Conservation (phyloP, 139 green algal species). For the Haematococcus lacustris region DNA sequence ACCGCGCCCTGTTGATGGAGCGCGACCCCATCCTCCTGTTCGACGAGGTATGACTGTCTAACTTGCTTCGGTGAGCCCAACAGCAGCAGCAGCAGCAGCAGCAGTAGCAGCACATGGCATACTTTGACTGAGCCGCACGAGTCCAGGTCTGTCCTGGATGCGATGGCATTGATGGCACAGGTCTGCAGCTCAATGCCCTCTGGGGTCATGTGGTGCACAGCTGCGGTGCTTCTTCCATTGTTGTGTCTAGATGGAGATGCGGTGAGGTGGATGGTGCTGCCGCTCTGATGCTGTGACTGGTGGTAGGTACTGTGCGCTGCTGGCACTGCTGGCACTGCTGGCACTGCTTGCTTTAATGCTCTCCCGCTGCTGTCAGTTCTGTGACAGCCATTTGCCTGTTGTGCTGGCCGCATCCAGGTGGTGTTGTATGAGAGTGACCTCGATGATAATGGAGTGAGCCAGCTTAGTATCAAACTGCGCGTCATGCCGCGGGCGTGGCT, state of each 20-base stretch:
- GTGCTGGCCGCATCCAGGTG: slow-evolving; percentile 24
- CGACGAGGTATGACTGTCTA: slow-evolving; percentile 56
- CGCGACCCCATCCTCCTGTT: slow-evolving; percentile 85
- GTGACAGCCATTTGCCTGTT: too few relatives aligned
- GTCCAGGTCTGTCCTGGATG: too few relatives aligned
- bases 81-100: too few relatives aligned
- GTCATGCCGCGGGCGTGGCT: slow-evolving; percentile 85
- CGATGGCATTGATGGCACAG: too few relatives aligned
- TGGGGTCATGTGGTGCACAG: too few relatives aligned
- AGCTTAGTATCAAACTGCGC: slow-evolving; percentile 47
- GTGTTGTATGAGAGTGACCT: slow-evolving; percentile 85
- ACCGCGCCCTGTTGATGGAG: slow-evolving; percentile 67
- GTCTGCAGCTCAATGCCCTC: too few relatives aligned
- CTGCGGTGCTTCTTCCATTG: background rate
- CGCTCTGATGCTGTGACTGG: background rate
- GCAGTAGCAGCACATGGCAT: too few relatives aligned
- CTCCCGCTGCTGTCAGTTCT: background rate
- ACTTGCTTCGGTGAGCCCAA: too few relatives aligned
- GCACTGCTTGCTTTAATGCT: background rate
- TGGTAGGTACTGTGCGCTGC: background rate
- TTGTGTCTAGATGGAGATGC: background rate
- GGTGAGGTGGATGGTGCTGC: background rate
- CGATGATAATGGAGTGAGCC: slow-evolving; percentile 81
- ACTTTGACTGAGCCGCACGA: too few relatives aligned
- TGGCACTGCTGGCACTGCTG: background rate